Evolutionary conservation across 2,329 filamentous ascomycete genomes (phyloP), one percentile per base, ranked within the genome.

Genomic region (Beauveria rudraprayagi): DNA sequence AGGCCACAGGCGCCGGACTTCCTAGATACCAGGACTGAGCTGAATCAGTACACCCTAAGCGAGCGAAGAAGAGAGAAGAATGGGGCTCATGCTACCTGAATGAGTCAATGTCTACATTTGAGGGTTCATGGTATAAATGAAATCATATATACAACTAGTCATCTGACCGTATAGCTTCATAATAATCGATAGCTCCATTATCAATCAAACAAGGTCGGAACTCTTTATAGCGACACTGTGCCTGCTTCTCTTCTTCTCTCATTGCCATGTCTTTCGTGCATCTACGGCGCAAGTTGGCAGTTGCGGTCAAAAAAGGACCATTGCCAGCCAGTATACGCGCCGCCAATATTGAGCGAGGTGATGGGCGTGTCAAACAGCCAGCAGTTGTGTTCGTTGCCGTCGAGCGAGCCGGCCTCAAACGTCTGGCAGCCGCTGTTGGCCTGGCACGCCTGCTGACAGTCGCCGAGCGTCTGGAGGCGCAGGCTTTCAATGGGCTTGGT

Each of bases 1-100:
- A 0, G 69, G 66, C 70, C 70, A 73, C 7, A 72, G 43, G 17
- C 66, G 66, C 70, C 71, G 72, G 0, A 67, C 63, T 54, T 72
- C 68, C 4, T 57, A 60, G 0, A 44, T 22, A 3, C 64, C 64
- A 5, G 24, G 2, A 16, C 64, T 64, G 1, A 14, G 11, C 11
- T 14, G 34, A 37, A 37, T 37, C 34, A 37, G 4, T 37, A 14
- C 34, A 11, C 0, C 34, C 34, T 37, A 14, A 11, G 11, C 34
- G 34, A 37, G 34, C 34, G 11, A 37, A 14, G 11, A 37, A 14
- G 34, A 37, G 34, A 37, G 34, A 37, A 37, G 34, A 34, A 37
- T 14, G 11, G 11, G 5, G 34, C 11, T 11, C 34, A 37, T 16
- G 17, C 17, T 43, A 43, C 17, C 19, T 43, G 17, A 37, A 5